Percentiles rank a stretch among this genome's conserved stretches.
Conservation (phyloP, 495 filamentous ascomycete species). For the Trichoderma virens region DNA sequence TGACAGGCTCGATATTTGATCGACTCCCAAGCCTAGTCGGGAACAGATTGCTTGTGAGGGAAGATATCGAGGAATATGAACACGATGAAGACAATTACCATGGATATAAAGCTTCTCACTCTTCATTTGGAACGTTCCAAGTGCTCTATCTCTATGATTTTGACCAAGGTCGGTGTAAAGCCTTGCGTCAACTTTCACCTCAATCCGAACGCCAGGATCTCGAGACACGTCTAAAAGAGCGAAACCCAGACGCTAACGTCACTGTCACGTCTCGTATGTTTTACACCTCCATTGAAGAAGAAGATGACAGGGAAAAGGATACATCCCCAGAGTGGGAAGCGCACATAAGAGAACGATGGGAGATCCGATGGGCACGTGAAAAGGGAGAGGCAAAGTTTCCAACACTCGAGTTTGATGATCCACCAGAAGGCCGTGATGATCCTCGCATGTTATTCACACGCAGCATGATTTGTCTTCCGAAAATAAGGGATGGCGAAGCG, state of each 20-base stretch:
- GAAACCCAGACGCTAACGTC: background rate
- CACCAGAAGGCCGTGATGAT: background rate
- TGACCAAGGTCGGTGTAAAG: background rate
- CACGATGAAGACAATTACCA: background rate
- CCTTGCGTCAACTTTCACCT: background rate
- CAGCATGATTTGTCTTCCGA: background rate
- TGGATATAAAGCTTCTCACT: background rate
- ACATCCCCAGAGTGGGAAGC: background rate
- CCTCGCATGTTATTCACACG: background rate
- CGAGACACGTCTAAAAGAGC: background rate
- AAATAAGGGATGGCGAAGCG: background rate
- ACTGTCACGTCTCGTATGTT: background rate
- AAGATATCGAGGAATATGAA: background rate
- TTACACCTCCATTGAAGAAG: background rate
- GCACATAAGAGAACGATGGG: background rate
- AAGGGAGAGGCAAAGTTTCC: background rate
- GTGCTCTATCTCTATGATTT: constrained; percentile 3
- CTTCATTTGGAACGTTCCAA: background rate
- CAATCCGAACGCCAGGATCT: background rate
- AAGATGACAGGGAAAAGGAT: background rate
- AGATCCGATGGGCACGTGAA: background rate
- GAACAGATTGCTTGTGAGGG: background rate
- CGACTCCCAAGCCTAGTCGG: background rate
- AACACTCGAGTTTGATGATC: background rate
- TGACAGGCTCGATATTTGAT: background rate